phyloP scores from a whole-genome alignment of 331 rosid species.

The Acacia pycnantha region DNA sequence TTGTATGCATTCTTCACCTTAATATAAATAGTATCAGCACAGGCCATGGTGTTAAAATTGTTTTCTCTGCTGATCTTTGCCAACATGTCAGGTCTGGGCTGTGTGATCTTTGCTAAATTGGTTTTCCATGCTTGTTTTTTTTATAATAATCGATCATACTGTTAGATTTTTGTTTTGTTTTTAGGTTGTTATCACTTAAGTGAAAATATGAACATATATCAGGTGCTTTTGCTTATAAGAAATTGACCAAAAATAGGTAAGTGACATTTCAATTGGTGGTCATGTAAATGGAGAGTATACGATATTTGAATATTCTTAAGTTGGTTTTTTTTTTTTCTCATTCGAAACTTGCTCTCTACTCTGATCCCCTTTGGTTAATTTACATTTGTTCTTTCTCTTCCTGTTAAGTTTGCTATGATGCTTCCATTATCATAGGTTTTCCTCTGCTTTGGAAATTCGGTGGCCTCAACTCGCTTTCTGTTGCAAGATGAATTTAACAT shows the following conservation, averaged over 20 bases:
- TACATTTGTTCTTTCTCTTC: not conserved
- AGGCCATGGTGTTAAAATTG: not conserved
- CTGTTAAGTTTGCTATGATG: not conserved
- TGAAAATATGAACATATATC: slow-evolving; percentile 19
- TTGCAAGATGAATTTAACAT: slow-evolving; percentile 97
- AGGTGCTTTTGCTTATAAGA: not conserved
- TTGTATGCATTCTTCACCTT: not conserved
- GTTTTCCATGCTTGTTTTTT: not conserved
- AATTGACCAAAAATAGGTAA: not conserved
- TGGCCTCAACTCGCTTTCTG: slow-evolving; percentile 95
- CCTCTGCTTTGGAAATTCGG: slow-evolving; percentile 91
- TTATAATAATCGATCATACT: not conserved
- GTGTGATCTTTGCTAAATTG: not conserved
- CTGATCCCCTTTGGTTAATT: not conserved
- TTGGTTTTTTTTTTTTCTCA: not conserved
- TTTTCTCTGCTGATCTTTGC: not conserved
- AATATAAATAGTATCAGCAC: not conserved
- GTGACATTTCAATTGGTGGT: not conserved
- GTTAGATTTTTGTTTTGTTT: not conserved
- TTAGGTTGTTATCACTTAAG: not conserved
- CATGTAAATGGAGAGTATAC: slow-evolving; percentile 2
- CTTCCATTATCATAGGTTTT: slow-evolving; percentile 61
- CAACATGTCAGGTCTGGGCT: not conserved
- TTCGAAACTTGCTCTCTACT: not conserved
- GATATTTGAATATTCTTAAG: not conserved